Percentiles rank a stretch among this genome's conserved stretches.
phyloP scores from a whole-genome alignment of 1,284 basidiomycete genomes.

The Boletus smithii region DNA sequence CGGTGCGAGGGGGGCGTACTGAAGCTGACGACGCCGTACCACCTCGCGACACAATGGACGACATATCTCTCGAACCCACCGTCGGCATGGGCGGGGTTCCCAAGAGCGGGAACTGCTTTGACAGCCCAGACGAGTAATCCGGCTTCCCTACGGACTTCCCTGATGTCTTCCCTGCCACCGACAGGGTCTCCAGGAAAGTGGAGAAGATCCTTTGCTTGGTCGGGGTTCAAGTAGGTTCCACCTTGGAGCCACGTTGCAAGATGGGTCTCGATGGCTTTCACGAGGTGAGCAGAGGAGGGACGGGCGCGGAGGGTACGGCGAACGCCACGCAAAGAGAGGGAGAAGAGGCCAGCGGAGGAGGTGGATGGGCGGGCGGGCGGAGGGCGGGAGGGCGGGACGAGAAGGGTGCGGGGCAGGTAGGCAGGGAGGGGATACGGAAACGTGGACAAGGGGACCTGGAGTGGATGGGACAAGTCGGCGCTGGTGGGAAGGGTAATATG shows the following conservation, averaged over 20 bases:
- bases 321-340: conserved; percentile 70
- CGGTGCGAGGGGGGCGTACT: conserved; percentile 55
- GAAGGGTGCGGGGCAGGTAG: conserved; percentile 59
- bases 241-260: conserved; percentile 62
- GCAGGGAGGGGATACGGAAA: conserved; percentile 73
- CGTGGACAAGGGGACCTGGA: conserved; percentile 49
- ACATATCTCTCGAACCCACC: conserved; percentile 74
- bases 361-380: conserved; percentile 47
- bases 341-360: conserved; percentile 71
- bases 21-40: conserved; percentile 74
- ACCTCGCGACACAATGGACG: conserved; percentile 76
- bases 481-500: conserved; percentile 60
- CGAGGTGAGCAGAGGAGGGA: conserved; percentile 55
- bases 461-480: conserved; percentile 49
- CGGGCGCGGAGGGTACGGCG: conserved; percentile 64
- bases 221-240: conserved; percentile 54
- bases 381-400: conserved; percentile 44
- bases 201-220: conserved; percentile 32
- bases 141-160: conserved; percentile 63
- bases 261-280: conserved; percentile 63
- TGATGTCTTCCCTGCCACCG: conserved; percentile 51
- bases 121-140: conserved; percentile 69
- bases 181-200: conserved; percentile 44
- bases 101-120: conserved; percentile 4
- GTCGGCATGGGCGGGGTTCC: conserved; percentile 32